Base-by-base conservation (phyloP, 768 basidiomycete species). In the Tylopilus vinaceipallidus region DNA sequence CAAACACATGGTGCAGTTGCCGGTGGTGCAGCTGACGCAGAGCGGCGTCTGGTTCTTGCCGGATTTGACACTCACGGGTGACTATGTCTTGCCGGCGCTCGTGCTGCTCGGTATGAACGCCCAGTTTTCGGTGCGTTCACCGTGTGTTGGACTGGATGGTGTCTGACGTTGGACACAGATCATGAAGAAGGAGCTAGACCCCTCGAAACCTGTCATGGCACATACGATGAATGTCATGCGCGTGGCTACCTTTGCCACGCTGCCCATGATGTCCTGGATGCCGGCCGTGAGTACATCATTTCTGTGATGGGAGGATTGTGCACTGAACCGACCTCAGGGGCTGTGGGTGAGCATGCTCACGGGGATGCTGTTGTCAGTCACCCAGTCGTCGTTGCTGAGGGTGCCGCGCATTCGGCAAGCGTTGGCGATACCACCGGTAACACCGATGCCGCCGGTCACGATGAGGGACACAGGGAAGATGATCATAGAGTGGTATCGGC, bases 21-120 rank as follows among this genome's bases (percentile, higher is more conserved):
- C 91, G 0, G 67, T 97, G 17, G 75, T 76, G 45, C 91, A 92
- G 71, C 65, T 98, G 60, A 76, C 79, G 55, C 72, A 83, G 53
- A 92, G 90, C 50, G 93, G 95, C 0, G 65, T 92, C 26, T 73
- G 68, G 38, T 82, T 84, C 70, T 65, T 95, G 33, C 82, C 83
- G 0, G 88, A 98, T 67, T 69, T 98, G 55, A 91, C 92, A 0
- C 65, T 75, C n/a, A 90, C 91, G 63, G 91, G 93, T 12, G 82
- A 79, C 44, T 86, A 80, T 57, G 67, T 88, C 20, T 72, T 98
- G 37, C 93, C 95, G 0, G 58, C 80, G 24, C 70, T 76, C 16
- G 73, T 69, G 52, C 80, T 78, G 52, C 73, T 74, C 54, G 72
- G 74, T 30, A 85, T 91, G 48, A 86, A 92, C 53, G 29, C 77